Evolutionary conservation across 495 filamentous ascomycete species (phyloP), one percentile per base, ranked within the genome.

Genomic region (Articulospora tetracladia): DNA sequence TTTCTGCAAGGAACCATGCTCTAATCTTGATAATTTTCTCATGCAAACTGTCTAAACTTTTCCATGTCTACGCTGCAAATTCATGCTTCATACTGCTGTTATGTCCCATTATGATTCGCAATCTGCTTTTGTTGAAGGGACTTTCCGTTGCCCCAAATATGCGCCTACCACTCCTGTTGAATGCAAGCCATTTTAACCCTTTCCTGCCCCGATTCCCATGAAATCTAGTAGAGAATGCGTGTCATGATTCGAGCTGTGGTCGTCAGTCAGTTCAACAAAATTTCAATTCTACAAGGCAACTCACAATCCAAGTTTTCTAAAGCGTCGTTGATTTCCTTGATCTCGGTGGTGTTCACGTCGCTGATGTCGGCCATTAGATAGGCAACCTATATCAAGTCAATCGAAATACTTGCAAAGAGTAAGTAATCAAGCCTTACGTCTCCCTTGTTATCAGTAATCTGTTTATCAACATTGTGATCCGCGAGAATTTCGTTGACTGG

Each of bases 331-430:
- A 99, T 79, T 56, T 90, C 86, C 75, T 91, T 92, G 72, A 98
- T 93, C 61, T 94, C 88, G 23, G 77, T 77, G 13, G 80, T 74
- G 67, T 89, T 85, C 66, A 97, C 91, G 56, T 89, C 79, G 75
- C 89, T 96, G 62, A 99, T 89, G 76, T 99, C 95, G 22, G 95
- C 94, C 94, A 99, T 97, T 60, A 98, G 78, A 70, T 98, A 99
- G 23, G 95, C 95, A 60, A 92, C 82, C 86, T 88, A 62, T 22
- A 53, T 12, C 24, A 4, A 12, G 19, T 63, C 17, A 47, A 28
- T 60, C 19, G 8, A 27, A 20, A 48, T 30, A 22, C 23, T 19
- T 53, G 27, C 26, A 50, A 41, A 11, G 34, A n/a, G 60, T 19
- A 10, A 36, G 34, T 1, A 27, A n/a, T 49, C 24, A 55, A 26